phyloP scores from a whole-genome alignment of 345 rosid genomes.

The Nasturtium officinale region DNA sequence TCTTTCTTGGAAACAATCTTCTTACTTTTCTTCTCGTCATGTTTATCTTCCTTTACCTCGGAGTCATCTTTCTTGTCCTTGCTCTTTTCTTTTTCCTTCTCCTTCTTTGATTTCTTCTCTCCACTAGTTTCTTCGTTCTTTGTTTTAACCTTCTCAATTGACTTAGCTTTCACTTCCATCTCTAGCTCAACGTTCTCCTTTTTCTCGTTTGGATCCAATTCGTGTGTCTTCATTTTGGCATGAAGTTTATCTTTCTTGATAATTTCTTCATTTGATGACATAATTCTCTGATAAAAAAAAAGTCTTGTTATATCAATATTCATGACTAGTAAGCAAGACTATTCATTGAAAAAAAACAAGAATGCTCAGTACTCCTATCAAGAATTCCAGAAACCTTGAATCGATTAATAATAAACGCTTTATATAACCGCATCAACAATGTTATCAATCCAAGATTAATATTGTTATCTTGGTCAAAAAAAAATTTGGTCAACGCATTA shows the following conservation, averaged over 20 bases:
- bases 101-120: conserved; percentile 44
- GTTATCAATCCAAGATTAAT: neutral
- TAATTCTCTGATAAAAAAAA: conserved; percentile 9
- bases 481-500: too few relatives aligned
- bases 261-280: conserved; percentile 42
- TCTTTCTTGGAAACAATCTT: neutral
- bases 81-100: conserved; percentile 18
- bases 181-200: conserved; percentile 51
- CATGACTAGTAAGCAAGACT: neutral
- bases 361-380: neutral
- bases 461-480: too few relatives aligned
- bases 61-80: conserved; percentile 20
- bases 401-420: neutral
- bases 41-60: conserved; percentile 20
- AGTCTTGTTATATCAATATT: neutral
- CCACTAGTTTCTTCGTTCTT: conserved; percentile 32
- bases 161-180: conserved; percentile 61
- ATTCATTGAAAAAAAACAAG: neutral
- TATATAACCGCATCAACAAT: neutral
- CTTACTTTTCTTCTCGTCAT: conserved; percentile 10
- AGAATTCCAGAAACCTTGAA: neutral
- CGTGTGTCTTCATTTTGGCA: conserved; percentile 56
- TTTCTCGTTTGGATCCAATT: conserved; percentile 37
- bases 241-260: conserved; percentile 61
- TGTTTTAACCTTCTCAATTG: conserved; percentile 57